Evolutionary conservation across 2,329 filamentous ascomycete species (phyloP).

Genomic region (Proliferodiscus dingleyae): DNA sequence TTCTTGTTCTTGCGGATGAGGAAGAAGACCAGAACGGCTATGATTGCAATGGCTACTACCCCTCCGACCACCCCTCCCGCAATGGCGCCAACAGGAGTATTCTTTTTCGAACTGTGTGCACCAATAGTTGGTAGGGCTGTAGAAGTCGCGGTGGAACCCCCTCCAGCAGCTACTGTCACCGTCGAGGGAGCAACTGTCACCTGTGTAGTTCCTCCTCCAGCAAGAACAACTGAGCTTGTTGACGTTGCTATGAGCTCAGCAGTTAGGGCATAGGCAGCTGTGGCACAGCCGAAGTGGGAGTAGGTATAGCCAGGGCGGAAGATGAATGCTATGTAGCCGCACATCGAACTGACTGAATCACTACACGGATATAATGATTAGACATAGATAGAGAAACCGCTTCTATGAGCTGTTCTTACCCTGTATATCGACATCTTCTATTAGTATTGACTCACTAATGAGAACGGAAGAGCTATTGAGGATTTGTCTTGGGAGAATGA

Average conservation of each 20-base stretch:
- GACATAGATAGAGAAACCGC: no score
- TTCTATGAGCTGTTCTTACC: no score
- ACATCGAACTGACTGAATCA: conserved; percentile 11
- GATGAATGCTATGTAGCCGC: conserved; percentile 22
- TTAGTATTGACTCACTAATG: no score
- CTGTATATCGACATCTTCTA: no score
- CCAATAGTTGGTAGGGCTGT: conserved; percentile 3
- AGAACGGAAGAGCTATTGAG: no score
- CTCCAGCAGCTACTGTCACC: conserved; percentile 1
- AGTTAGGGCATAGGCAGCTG: conserved; percentile 11
- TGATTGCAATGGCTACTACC: conserved; percentile 9
- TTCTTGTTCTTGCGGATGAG: conserved; percentile 14
- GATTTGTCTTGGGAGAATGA: no score
- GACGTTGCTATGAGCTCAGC: conserved; percentile 11
- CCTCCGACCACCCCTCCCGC: conserved; percentile 21
- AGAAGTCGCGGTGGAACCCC: not conserved
- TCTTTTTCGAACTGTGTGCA: conserved; percentile 3
- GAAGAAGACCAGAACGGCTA: conserved; percentile 16
- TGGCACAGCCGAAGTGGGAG: conserved; percentile 21
- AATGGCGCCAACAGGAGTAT: conserved; percentile 16
- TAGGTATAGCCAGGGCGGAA: conserved; percentile 12
- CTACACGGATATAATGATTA: no score
- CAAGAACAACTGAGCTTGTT: conserved; percentile 1
- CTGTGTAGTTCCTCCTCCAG: not conserved
- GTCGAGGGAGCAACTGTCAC: not conserved